phyloP scores from a whole-genome alignment of 108 stramenopile genomes.

The Fragilariopsis cylindrus region DNA sequence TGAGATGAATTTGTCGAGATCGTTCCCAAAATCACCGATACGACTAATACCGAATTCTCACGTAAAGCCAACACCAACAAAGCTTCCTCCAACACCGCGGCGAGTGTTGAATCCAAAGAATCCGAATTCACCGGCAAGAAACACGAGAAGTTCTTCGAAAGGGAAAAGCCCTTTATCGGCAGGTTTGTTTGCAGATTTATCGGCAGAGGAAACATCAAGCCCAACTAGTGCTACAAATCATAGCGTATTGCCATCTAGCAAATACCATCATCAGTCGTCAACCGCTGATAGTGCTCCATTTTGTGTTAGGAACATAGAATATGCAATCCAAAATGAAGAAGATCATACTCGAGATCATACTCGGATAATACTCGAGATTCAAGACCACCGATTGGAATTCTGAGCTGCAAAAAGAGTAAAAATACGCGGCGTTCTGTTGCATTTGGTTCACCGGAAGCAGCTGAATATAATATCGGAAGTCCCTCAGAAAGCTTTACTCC shows the following conservation, averaged over 20 bases:
- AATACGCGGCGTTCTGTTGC: conserved; percentile 59
- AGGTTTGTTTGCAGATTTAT: too few relatives aligned
- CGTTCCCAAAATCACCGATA: conserved; percentile 24
- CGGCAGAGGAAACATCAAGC: too few relatives aligned
- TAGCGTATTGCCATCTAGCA: background rate
- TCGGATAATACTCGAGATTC: too few relatives aligned
- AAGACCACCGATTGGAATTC: conserved; percentile 21
- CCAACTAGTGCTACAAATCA: background rate
- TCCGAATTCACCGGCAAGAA: conserved; percentile 57
- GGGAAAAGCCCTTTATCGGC: too few relatives aligned
- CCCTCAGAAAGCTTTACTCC: conserved; percentile 80
- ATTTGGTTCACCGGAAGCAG: conserved; percentile 81
- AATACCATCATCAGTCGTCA: background rate
- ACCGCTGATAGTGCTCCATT: too few relatives aligned
- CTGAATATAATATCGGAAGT: conserved; percentile 74
- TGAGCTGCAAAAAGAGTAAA: conserved; percentile 38
- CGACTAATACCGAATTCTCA: conserved; percentile 29
- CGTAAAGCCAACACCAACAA: conserved; percentile 37
- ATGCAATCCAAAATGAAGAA: background rate
- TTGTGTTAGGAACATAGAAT: background rate
- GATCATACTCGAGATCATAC: too few relatives aligned
- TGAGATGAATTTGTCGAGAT: too few relatives aligned
- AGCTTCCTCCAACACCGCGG: conserved; percentile 35
- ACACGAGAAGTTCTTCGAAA: conserved; percentile 36
- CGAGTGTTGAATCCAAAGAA: conserved; percentile 40